These are phyloP conservation scores for Phaeotremella fagi DNA, from an alignment of 768 basidiomycete species.

Conservation along the genomic window DNA sequence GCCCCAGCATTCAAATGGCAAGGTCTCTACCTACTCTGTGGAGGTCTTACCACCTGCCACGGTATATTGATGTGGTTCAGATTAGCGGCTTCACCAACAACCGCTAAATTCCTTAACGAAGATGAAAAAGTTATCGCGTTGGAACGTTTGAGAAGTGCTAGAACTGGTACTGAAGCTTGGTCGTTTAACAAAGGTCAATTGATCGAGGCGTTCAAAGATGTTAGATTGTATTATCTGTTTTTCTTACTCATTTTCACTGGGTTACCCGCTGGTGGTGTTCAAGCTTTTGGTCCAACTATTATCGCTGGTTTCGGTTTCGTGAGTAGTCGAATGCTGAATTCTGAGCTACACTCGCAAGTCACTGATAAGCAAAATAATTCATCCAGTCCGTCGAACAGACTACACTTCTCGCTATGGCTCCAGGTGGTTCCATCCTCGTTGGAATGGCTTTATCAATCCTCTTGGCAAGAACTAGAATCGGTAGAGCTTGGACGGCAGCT, in stretches of 20 bases:
- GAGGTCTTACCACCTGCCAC: conserved; percentile 1
- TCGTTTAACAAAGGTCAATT: conserved; percentile 19
- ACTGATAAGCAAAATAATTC: too few species aligned
- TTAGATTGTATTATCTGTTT: conserved; percentile 18
- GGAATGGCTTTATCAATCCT: conserved; percentile 6
- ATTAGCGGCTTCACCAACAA: background rate
- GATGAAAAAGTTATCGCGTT: conserved; percentile 7
- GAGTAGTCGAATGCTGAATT: too few species aligned
- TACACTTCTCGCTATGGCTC: conserved; percentile 9
- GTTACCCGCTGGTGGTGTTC: conserved; percentile 17
- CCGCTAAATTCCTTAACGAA: conserved; percentile 1
- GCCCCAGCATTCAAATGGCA: conserved; percentile 8
- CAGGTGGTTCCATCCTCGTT: conserved; percentile 6
- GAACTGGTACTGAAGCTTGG: conserved; percentile 12
- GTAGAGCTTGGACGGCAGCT: conserved; percentile 6
- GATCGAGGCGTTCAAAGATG: conserved; percentile 10
- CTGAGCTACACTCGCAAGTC: too few species aligned
- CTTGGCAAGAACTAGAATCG: background rate
- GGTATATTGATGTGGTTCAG: conserved; percentile 2
- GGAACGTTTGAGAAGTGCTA: conserved; percentile 1
- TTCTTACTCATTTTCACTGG: conserved; percentile 13
- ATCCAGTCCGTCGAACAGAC: conserved; percentile 1
- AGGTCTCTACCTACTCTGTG: conserved; percentile 5
- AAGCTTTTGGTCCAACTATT: conserved; percentile 16
- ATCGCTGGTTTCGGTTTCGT: conserved; percentile 16